Evolutionary conservation across 371 early-diverging fungal genomes (phyloP).

Genomic region (Mucor indicus): DNA sequence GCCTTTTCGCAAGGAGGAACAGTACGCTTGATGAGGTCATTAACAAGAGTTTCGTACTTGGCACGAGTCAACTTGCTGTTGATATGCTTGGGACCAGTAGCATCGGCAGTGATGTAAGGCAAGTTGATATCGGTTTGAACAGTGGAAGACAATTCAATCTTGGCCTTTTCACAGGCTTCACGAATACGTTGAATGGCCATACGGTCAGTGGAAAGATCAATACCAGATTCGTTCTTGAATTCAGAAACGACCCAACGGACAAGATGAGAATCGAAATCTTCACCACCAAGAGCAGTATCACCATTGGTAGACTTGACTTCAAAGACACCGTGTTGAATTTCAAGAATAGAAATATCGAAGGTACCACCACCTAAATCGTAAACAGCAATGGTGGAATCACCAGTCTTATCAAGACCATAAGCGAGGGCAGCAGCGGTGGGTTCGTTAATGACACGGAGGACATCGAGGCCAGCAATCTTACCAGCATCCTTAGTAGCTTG

Average conservation of each 20-base stretch:
- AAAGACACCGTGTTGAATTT: slow-evolving; percentile 86
- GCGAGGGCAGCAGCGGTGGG: slow-evolving; percentile 98
- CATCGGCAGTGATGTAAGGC: slow-evolving; percentile 97
- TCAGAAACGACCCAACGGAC: slow-evolving; percentile 73
- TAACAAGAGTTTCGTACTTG: slow-evolving; percentile 93
- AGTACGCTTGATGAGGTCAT: slow-evolving; percentile 90
- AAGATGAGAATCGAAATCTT: slow-evolving; percentile 91
- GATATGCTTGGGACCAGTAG: slow-evolving; percentile 96
- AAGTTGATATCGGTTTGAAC: slow-evolving; percentile 79
- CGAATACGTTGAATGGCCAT: slow-evolving; percentile 84
- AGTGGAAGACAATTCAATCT: slow-evolving; percentile 85
- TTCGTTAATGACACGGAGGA: slow-evolving; percentile 95
- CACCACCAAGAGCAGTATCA: slow-evolving; percentile 95
- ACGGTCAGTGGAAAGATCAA: slow-evolving; percentile 69
- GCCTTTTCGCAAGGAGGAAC: slow-evolving; percentile 97
- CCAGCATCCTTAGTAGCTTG: slow-evolving; percentile 98
- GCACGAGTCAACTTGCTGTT: slow-evolving; percentile 89
- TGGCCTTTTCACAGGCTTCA: slow-evolving; percentile 88
- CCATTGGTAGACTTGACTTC: slow-evolving; percentile 87
- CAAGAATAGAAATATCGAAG: slow-evolving; percentile 89
- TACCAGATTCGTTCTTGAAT: slow-evolving; percentile 69
- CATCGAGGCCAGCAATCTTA: slow-evolving; percentile 91
- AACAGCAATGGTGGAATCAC: slow-evolving; percentile 78
- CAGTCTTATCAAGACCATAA: slow-evolving; percentile 79
- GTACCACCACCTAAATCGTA: slow-evolving; percentile 98